Conservation (phyloP, 164 flowering plant species). For the Nymphaea colorata region DNA sequence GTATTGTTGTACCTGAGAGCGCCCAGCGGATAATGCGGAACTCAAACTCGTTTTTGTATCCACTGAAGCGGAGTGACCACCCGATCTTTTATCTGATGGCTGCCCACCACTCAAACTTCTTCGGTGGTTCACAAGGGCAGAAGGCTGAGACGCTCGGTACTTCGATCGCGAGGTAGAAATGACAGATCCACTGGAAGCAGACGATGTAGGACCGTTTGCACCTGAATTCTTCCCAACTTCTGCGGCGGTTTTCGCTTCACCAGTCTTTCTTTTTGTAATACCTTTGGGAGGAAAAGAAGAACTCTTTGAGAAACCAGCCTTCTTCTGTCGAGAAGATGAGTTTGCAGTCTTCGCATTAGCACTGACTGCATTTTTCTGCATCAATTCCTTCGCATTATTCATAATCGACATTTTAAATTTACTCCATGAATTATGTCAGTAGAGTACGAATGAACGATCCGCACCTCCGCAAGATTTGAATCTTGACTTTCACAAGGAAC, state of each 20-base stretch:
- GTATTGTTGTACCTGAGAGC: conserved; percentile 21
- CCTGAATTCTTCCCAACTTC: conserved; percentile 18
- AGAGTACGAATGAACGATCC: not conserved
- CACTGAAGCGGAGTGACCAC: conserved; percentile 5
- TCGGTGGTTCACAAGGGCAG: conserved; percentile 1
- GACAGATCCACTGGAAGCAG: conserved; percentile 17
- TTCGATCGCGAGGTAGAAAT: conserved; percentile 13
- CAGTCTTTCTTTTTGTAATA: conserved; percentile 34
- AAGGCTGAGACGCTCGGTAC: not conserved
- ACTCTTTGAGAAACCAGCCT: conserved; percentile 41
- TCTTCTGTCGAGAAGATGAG: conserved; percentile 21
- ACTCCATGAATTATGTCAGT: not conserved
- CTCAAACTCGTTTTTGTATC: conserved; percentile 16
- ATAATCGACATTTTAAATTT: conserved; percentile 1
- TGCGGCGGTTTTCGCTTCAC: conserved; percentile 30
- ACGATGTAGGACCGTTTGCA: conserved; percentile 17
- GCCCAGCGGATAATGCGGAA: conserved; percentile 16
- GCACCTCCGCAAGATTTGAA: conserved; percentile 39
- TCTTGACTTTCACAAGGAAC: conserved; percentile 17
- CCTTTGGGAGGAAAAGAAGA: conserved; percentile 52
- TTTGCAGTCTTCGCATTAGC: conserved; percentile 21
- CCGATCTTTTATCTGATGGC: conserved; percentile 17
- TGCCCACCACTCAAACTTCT: conserved; percentile 22
- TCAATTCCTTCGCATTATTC: not conserved
- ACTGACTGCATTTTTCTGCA: conserved; percentile 23